Percentiles rank a stretch among this genome's conserved stretches.
Conservation (phyloP, 2,329 filamentous ascomycete genomes). For the Curvularia eragrostidis region DNA sequence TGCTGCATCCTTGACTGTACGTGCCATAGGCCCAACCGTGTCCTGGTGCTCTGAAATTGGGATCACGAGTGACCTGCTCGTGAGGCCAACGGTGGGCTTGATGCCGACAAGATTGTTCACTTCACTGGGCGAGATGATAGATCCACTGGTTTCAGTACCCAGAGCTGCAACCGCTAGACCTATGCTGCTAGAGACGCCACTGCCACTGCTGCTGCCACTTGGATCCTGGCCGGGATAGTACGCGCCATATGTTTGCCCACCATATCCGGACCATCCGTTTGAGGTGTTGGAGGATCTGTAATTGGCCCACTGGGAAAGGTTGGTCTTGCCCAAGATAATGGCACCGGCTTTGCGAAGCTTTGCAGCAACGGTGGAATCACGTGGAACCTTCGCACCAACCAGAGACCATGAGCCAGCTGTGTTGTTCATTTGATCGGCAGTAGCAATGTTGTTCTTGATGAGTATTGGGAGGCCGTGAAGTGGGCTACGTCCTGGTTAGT, state of each 20-base stretch:
- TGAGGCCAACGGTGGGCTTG: conserved; percentile 67
- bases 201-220: conserved; percentile 54
- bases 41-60: conserved; percentile 67
- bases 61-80: conserved; percentile 67
- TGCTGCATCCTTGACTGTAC: conserved; percentile 65
- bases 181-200: conserved; percentile 65
- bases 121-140: conserved; percentile 64
- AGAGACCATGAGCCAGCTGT: conserved; percentile 70
- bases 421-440: conserved; percentile 67
- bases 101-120: conserved; percentile 70
- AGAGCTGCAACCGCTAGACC: conserved; percentile 66
- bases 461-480: conserved; percentile 70
- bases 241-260: conserved; percentile 67
- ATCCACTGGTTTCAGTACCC: conserved; percentile 69
- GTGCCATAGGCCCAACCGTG: conserved; percentile 64
- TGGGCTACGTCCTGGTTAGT: conserved; percentile 48
- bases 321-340: conserved; percentile 71
- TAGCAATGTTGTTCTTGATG: conserved; percentile 73
- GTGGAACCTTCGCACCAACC: conserved; percentile 62
- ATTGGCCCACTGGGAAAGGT: conserved; percentile 70
- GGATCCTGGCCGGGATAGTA: conserved; percentile 70
- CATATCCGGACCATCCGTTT: conserved; percentile 70
- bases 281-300: conserved; percentile 63
- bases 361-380: conserved; percentile 64
- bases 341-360: conserved; percentile 68